Conservation (phyloP, 768 basidiomycete species). For the Boletus tylopilopsis region DNA sequence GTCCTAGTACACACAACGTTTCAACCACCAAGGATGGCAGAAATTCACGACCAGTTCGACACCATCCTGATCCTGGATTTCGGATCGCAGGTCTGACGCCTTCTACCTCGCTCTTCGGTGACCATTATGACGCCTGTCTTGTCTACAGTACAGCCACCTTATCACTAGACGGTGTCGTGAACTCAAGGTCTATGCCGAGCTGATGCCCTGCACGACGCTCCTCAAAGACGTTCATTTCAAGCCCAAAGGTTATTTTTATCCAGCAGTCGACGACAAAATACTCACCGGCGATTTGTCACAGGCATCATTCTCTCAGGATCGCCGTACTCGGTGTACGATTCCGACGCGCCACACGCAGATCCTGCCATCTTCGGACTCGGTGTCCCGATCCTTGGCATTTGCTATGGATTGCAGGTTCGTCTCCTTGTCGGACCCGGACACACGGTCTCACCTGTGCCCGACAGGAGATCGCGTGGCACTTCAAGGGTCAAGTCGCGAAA, state of each 20-base stretch:
- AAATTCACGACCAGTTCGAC: conserved; percentile 94
- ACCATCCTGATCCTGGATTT: conserved; percentile 96
- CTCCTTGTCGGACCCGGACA: not conserved
- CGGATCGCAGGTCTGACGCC: conserved; percentile 77
- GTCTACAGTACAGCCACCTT: conserved; percentile 84
- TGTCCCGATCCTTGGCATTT: conserved; percentile 93
- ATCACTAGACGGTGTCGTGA: conserved; percentile 98
- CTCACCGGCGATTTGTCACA: conserved; percentile 20
- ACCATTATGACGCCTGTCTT: conserved; percentile 6
- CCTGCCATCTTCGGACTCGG: conserved; percentile 84
- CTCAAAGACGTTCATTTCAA: conserved; percentile 86
- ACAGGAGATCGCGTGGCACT: conserved; percentile 90
- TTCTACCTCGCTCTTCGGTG: conserved; percentile 8
- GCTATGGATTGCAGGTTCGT: conserved; percentile 90
- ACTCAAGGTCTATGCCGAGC: conserved; percentile 94
- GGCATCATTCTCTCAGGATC: conserved; percentile 98
- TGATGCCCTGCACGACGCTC: conserved; percentile 94
- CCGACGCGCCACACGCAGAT: conserved; percentile 90
- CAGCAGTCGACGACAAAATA: not conserved
- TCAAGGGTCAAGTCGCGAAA: conserved; percentile 79
- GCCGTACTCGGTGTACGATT: conserved; percentile 96
- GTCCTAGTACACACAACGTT: not conserved
- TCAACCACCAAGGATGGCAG: too few species aligned
- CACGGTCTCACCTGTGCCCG: not conserved
- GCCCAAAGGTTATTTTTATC: conserved; percentile 68